A percentile compares a stretch with the other conserved stretches of the same genome.
These are phyloP conservation scores for Ophiostoma sp. DNA, from an alignment of 2,329 filamentous ascomycete species.

Conservation along the genomic window DNA sequence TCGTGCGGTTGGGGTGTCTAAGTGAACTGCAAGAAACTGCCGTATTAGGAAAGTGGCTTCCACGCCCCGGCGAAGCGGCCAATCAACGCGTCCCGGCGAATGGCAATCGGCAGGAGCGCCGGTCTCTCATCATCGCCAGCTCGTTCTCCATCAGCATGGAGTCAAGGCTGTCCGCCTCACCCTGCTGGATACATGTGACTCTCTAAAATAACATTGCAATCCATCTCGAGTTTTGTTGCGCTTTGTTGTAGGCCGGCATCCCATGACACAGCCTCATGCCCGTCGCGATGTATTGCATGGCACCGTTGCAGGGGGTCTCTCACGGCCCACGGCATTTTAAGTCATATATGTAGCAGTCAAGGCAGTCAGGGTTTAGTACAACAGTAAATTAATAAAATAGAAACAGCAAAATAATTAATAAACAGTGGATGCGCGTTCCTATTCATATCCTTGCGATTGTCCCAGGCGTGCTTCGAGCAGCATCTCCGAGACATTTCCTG, in stretches of 20 bases:
- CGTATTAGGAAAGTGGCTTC: slow-evolving; percentile 24
- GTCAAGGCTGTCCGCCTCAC: no score
- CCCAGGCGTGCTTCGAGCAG: neutral
- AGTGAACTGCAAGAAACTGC: slow-evolving; percentile 12
- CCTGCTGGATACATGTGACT: neutral
- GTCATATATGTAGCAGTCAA: neutral
- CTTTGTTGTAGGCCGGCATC: neutral
- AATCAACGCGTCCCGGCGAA: slow-evolving; percentile 14
- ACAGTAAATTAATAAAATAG: no score
- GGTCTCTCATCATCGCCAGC: neutral
- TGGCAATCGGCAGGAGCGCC: slow-evolving; percentile 1
- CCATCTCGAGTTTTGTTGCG: neutral
- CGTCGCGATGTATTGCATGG: slow-evolving; percentile 7
- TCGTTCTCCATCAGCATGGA: neutral
- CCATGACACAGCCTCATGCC: neutral
- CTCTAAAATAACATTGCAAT: neutral
- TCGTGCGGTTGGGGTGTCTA: neutral
- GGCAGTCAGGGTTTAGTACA: no score
- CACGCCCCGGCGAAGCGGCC: slow-evolving; percentile 1
- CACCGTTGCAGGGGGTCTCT: neutral
- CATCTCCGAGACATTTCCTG: neutral
- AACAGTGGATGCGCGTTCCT: neutral
- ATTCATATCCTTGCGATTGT: neutral
- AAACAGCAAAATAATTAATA: neutral
- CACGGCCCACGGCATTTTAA: neutral